Evolutionary conservation across 129 eudicot genomes (phyloP), one percentile per base, ranked within the genome.

Genomic region (Oenanthe sinensis): DNA sequence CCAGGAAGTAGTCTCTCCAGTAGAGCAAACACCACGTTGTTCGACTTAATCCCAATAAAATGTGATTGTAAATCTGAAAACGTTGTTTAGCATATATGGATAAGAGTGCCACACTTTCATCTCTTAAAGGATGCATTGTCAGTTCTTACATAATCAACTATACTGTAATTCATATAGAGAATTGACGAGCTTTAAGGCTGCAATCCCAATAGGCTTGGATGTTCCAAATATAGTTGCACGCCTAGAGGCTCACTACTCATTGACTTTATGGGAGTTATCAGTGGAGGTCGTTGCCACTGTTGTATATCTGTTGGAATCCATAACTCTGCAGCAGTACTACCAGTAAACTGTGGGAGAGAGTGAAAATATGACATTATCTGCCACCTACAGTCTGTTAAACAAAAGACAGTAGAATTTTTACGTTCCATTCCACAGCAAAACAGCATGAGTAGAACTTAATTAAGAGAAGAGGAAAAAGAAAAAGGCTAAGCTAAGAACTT

Each of bases 221-320:
- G 97, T 72, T 95, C 98, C 78, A 90, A 36, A 87, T 95, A 95
- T 26, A 91, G 88, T 77, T 95, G 97, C 77, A 95, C 49, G 69
- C 90, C 83, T 49, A 95, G 85, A 81, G 96, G 90, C 45, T 95
- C 94, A 80, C 87, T 82, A 73, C 77, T 88, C 92, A 88, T 88
- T 50, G 98, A 95, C 82, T 92, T 95, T 28, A 95, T 83, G 10
- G 99, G 99, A 71, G 89, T 90, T 86, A 92, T 87, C 40, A 86
- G 30, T 8, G 97, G 91, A 62, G 95, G 91, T 78, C 87, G 96
- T 76, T 87, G 87, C 99, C 99, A 95, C 70, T 90, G 97, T 42
- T 78, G 79, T 75, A 89, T 78, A 65, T 88, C 88, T 1, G 96
- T 89, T 63, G 89, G 91, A 71, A 90, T 81, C 99, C 99, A 95